phyloP scores from a whole-genome alignment of 352 stramenopile genomes.

The Phytophthora sp. region DNA sequence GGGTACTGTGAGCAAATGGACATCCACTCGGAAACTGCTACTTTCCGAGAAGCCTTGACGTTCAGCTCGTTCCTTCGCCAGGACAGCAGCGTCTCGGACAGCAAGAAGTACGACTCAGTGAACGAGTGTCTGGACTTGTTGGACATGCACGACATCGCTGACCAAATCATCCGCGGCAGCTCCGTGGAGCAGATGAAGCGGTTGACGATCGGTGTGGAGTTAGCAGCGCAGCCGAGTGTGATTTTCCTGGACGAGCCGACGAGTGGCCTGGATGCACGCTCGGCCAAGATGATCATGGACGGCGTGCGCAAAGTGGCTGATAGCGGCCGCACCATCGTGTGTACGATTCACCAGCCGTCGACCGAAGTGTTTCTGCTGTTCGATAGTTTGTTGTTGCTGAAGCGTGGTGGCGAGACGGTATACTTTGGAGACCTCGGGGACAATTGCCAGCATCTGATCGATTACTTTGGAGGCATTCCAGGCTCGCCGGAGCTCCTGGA shows the following conservation, averaged over 20 bases:
- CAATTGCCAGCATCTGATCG: constrained; percentile 45
- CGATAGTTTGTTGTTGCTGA: constrained; percentile 83
- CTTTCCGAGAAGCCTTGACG: too few species aligned
- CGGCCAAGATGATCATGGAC: constrained; percentile 86
- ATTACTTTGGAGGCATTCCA: constrained; percentile 69
- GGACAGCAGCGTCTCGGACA: constrained; percentile 21
- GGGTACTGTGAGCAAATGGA: constrained; percentile 84
- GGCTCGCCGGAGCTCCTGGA: constrained; percentile 42
- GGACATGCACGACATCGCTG: constrained; percentile 27
- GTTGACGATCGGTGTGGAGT: constrained; percentile 48
- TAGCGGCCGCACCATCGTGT: constrained; percentile 58
- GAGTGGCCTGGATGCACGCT: constrained; percentile 83
- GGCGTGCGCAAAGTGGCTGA: constrained; percentile 85
- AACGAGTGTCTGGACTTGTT: constrained; percentile 36
- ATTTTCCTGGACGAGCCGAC: constrained; percentile 88
- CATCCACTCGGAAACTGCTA: too few species aligned
- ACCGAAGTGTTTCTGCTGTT: constrained; percentile 45
- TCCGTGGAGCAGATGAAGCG: constrained; percentile 56
- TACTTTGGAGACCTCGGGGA: constrained; percentile 79
- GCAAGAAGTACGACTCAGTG: constrained; percentile 37
- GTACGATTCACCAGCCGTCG: too few species aligned
- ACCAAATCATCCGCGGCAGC: constrained; percentile 21
- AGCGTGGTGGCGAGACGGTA: constrained; percentile 80
- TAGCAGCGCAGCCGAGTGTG: constrained; percentile 82
- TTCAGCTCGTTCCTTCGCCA: constrained; percentile 87